A percentile compares a stretch with the other conserved stretches of the same genome.
phyloP scores from a whole-genome alignment of 2,329 filamentous ascomycete species.

The Ilyonectria sp. region DNA sequence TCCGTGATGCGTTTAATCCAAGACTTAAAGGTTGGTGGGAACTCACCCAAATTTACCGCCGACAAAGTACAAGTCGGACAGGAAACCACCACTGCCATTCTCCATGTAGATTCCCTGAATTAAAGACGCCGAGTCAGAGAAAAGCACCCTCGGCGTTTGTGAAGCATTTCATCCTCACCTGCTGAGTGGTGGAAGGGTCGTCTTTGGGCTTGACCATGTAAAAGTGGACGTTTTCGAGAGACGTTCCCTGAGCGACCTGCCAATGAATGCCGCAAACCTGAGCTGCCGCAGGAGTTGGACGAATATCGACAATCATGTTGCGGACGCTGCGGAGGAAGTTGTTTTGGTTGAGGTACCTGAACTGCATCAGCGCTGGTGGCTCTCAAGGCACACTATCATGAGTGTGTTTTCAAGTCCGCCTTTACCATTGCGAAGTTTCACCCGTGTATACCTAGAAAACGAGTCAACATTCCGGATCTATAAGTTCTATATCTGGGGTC shows the following conservation, averaged over 20 bases:
- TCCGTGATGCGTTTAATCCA: neutral
- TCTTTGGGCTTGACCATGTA: constrained; percentile 55
- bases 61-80: constrained; percentile 74
- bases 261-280: constrained; percentile 68
- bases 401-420: neutral
- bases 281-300: constrained; percentile 47
- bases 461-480: constrained; percentile 31
- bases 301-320: constrained; percentile 75
- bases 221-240: constrained; percentile 66
- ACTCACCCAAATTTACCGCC: constrained; percentile 67
- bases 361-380: constrained; percentile 38
- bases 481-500: constrained; percentile 41
- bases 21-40: neutral
- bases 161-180: constrained; percentile 30
- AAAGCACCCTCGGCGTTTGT: neutral
- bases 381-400: constrained; percentile 21
- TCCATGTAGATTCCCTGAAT: constrained; percentile 47
- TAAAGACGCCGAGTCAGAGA: neutral
- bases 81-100: constrained; percentile 57
- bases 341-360: constrained; percentile 57
- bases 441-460: neutral
- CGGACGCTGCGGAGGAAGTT: constrained; percentile 77
- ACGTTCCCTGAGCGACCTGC: constrained; percentile 73
- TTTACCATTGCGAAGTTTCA: neutral
- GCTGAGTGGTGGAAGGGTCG: neutral